These are phyloP conservation scores for Pseudocercospora fijiensis DNA, from an alignment of 2,329 filamentous ascomycete species.

Conservation along the genomic window DNA sequence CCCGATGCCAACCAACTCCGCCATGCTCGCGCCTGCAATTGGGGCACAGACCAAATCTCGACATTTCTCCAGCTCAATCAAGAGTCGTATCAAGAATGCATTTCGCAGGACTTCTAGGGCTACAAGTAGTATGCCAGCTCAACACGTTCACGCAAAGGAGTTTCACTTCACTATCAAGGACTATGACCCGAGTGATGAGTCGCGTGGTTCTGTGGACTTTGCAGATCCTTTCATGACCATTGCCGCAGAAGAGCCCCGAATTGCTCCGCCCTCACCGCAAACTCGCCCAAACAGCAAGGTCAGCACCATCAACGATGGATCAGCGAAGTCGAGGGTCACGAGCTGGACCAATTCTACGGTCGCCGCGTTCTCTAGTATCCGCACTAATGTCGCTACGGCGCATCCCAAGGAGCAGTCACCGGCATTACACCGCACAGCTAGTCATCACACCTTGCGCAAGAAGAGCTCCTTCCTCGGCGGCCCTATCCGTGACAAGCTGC, in stretches of 20 bases:
- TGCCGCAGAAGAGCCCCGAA: slow-evolving; percentile 10
- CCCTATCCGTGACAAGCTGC: slow-evolving; percentile 31
- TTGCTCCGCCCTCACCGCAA: background rate
- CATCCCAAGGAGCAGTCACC: background rate
- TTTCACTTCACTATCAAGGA: slow-evolving; percentile 28
- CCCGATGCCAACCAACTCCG: slow-evolving; percentile 9
- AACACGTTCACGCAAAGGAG: slow-evolving; percentile 50
- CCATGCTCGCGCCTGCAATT: background rate
- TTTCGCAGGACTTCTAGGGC: slow-evolving; percentile 49
- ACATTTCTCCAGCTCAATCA: slow-evolving; percentile 63
- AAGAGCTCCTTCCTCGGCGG: slow-evolving; percentile 36
- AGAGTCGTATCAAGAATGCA: slow-evolving; percentile 59
- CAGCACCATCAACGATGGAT: slow-evolving; percentile 49
- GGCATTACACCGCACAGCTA: slow-evolving; percentile 18
- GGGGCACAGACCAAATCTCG: slow-evolving; percentile 46
- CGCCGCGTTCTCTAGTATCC: slow-evolving; percentile 54
- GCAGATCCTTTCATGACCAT: slow-evolving; percentile 27
- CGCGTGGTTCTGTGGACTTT: slow-evolving; percentile 14
- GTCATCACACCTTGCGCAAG: slow-evolving; percentile 29
- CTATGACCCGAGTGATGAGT: slow-evolving; percentile 19
- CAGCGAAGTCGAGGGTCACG: slow-evolving; percentile 65
- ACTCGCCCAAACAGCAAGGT: slow-evolving; percentile 36
- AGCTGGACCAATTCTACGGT: slow-evolving; percentile 69
- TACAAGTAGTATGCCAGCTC: slow-evolving; percentile 46
- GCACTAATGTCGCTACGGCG: slow-evolving; percentile 35